Evolutionary conservation across 78 protist genomes (phyloP), one percentile per base, ranked within the genome.

Genomic region (Tieghemostelium lacteum): DNA sequence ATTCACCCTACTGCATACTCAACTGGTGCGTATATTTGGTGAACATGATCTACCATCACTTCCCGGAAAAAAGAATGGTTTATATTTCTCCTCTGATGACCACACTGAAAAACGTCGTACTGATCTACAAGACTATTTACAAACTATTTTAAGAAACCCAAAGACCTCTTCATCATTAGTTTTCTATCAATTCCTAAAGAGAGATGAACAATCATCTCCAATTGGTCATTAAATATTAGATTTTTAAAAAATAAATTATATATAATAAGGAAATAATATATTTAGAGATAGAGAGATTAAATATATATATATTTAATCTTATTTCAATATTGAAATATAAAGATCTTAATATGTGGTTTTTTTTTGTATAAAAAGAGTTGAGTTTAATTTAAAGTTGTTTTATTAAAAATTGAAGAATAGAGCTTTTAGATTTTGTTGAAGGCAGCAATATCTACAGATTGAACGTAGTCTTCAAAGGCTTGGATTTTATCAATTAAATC

Each of bases 391-490:
- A n/a, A 49, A 49, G 8, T 16, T 49, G 8, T 49, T 49, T 49
- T 45, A 45, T 45, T 14, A 45, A 45, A 45, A 14, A 10, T 6
- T 45, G 6, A 14, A 45, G 10, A 42, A 6, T 4, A 63, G 14
- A 14, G 3, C 73, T 77, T 52, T 95, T 78, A 92, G 57, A 96
- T 64, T 87, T 96, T 96, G 93, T 88, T 93, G 95, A 93, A 93
- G 36, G 97, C 89, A 28, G 76, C 93, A 57, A 96, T 40, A 73
- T 96, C 97, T 49, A 85, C 31, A 63, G 85, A 55, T 86, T 96
- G 98, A 22, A 96, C 96, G 92, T 70, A 70, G 62, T 96, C 98
- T 83, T 94, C 96, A 70, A 92, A 75, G 29, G 39, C 95, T 29
- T 36, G 26, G 91, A 96, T 88, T 75, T 67, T 12, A 72, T 96